A percentile compares a stretch with the other conserved stretches of the same genome.
Evolutionary conservation across 1,139 yeast genomes (phyloP).

Genomic region (Lodderomyces theae): DNA sequence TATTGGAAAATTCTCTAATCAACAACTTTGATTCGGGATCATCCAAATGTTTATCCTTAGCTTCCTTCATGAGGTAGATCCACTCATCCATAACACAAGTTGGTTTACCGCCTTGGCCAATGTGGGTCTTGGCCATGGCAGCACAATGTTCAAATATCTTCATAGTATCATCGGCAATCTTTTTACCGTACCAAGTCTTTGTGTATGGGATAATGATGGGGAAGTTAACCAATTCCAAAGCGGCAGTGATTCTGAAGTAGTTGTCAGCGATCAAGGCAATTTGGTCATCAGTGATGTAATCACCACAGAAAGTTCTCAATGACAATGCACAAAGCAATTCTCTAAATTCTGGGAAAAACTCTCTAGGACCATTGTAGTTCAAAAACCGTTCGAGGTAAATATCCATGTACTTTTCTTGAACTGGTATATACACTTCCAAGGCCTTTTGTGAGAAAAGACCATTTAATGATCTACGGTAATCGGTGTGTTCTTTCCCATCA

Average conservation of each 20-base stretch:
- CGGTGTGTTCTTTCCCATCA: slow-evolving; percentile 93
- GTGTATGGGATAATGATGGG: slow-evolving; percentile 95
- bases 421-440: slow-evolving; percentile 77
- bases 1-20: slow-evolving; percentile 82
- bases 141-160: slow-evolving; percentile 86
- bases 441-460: slow-evolving; percentile 87
- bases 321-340: slow-evolving; percentile 95
- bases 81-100: slow-evolving; percentile 94
- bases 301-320: slow-evolving; percentile 91
- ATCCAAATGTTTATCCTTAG: slow-evolving; percentile 50
- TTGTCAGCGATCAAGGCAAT: slow-evolving; percentile 85
- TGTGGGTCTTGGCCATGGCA: slow-evolving; percentile 74
- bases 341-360: slow-evolving; percentile 90
- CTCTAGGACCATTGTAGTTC: slow-evolving; percentile 57
- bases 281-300: slow-evolving; percentile 87
- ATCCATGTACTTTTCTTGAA: slow-evolving; percentile 81
- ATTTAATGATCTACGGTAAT: slow-evolving; percentile 86
- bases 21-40: slow-evolving; percentile 52
- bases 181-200: slow-evolving; percentile 96
- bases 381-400: slow-evolving; percentile 68
- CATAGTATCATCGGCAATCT: slow-evolving; percentile 92
- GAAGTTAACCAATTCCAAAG: slow-evolving; percentile 93
- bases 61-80: slow-evolving; percentile 81
- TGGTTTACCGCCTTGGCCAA: slow-evolving; percentile 72
- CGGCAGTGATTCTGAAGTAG: slow-evolving; percentile 88